Evolutionary conservation across 1,284 basidiomycete species (phyloP).

Genomic region (Fomes fomentarius): DNA sequence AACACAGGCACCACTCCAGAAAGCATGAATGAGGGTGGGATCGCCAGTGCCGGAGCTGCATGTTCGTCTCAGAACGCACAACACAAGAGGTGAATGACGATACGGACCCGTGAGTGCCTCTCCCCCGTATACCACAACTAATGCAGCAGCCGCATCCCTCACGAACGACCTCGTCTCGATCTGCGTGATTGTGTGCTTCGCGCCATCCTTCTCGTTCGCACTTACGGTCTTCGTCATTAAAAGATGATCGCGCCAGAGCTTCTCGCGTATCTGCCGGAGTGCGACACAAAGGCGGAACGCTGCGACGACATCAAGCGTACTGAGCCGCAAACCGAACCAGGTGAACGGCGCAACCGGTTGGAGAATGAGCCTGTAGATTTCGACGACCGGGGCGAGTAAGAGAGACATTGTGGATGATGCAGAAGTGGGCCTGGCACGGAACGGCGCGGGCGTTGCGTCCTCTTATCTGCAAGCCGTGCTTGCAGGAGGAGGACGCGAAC

Average conservation of each 20-base stretch:
- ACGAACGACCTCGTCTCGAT: conserved; percentile 59
- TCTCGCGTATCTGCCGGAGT: conserved; percentile 67
- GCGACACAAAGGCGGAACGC: conserved; percentile 68
- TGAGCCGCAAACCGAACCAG: conserved; percentile 64
- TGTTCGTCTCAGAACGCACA: not conserved
- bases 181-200: conserved; percentile 18
- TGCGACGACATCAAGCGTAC: conserved; percentile 65
- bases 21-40: conserved; percentile 71
- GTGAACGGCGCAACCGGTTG: conserved; percentile 68
- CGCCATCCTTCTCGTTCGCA: conserved; percentile 14
- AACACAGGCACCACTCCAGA: conserved; percentile 61
- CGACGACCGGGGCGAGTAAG: conserved; percentile 47
- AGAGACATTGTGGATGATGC: conserved; percentile 25
- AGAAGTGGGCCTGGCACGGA: too few species aligned
- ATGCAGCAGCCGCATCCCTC: conserved; percentile 56
- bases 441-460: not conserved
- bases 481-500: not conserved
- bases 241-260: conserved; percentile 46
- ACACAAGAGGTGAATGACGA: not conserved
- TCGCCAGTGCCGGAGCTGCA: conserved; percentile 63
- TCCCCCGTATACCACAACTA: conserved; percentile 74
- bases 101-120: conserved; percentile 64
- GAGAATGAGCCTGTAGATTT: conserved; percentile 55
- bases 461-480: not conserved
- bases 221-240: conserved; percentile 22